Evolutionary conservation across 345 rosid genomes (phyloP), one percentile per base, ranked within the genome.

Genomic region (Euphorbia tirucalli): DNA sequence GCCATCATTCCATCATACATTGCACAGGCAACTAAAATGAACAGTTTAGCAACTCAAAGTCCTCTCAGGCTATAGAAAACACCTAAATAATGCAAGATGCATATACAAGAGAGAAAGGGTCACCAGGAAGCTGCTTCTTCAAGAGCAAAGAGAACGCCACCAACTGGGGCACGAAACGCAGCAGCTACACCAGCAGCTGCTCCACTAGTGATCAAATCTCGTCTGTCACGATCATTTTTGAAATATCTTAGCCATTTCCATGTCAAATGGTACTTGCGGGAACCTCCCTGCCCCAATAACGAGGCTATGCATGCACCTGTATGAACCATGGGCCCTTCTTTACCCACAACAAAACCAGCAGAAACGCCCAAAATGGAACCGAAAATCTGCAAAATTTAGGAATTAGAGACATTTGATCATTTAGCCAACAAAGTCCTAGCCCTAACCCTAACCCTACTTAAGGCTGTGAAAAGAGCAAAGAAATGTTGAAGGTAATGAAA

Each of bases 181-280:
- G 93, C 98, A 7, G 98, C 98, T 2, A 93, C 97, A 66, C 98
- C 97, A 80, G 96, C 97, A 69, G 98, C 98, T 63, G 93, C 91
- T 50, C 98, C 98, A 48, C 96, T 88, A 9, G 98, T 91, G 72
- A 93, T 83, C 69, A 93, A 73, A 83, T 93, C 97, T 65, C 97
- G 85, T 50, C 96, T 79, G 70, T 93, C 97, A 50, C 96, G 76
- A 54, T 93, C 98, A 71, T 93, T 93, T 83, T 93, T 93, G 78
- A 93, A 89, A 83, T 76, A 83, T 71, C 94, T 84, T 35, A 93
- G 90, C 97, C 97, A 91, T 74, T 76, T 88, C 97, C 98, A 89
- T 44, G 98, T 89, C 82, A 93, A 77, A 50, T 28, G 83, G 66
- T 93, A 93, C 81, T 89, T 91, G 66, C 61, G 81, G 24, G 98